These are phyloP conservation scores for Lipomyces chichibuensis DNA, from an alignment of 805 yeast genomes.

Conservation along the genomic window DNA sequence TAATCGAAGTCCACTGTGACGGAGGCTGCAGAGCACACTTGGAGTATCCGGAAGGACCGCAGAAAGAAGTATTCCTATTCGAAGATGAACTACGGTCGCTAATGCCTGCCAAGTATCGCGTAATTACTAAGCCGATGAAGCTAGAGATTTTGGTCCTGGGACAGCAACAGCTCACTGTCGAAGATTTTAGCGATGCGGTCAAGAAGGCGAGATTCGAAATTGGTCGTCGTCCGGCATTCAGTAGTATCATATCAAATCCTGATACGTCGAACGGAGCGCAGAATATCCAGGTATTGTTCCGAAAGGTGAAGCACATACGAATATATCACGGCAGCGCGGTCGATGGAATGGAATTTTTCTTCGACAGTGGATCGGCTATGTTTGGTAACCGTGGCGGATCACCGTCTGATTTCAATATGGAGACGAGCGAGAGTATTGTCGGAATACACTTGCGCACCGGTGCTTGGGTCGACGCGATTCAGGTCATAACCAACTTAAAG, in stretches of 20 bases:
- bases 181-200: slow-evolving; percentile 50
- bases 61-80: slow-evolving; percentile 53
- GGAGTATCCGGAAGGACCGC: slow-evolving; percentile 69
- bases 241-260: slow-evolving; percentile 28
- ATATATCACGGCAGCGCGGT: slow-evolving; percentile 76
- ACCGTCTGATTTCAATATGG: slow-evolving; percentile 58
- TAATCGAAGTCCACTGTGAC: slow-evolving; percentile 69
- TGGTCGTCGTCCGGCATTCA: slow-evolving; percentile 14
- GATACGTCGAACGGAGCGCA: background rate
- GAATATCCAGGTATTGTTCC: slow-evolving; percentile 24
- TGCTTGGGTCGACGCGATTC: slow-evolving; percentile 87
- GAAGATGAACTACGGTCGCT: slow-evolving; percentile 51
- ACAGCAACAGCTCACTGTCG: slow-evolving; percentile 59
- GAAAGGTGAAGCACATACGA: slow-evolving; percentile 56
- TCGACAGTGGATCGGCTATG: slow-evolving; percentile 38
- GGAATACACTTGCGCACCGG: slow-evolving; percentile 74
- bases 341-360: slow-evolving; percentile 73
- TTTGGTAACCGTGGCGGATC: slow-evolving; percentile 48
- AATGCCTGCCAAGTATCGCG: slow-evolving; percentile 44
- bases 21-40: slow-evolving; percentile 58
- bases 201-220: slow-evolving; percentile 10
- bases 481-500: slow-evolving; percentile 57
- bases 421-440: slow-evolving; percentile 59
- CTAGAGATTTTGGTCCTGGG: slow-evolving; percentile 63
- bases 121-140: slow-evolving; percentile 47